Evolutionary conservation across 2,329 filamentous ascomycete genomes (phyloP), one percentile per base, ranked within the genome.

Genomic region (Clonostachys solani): DNA sequence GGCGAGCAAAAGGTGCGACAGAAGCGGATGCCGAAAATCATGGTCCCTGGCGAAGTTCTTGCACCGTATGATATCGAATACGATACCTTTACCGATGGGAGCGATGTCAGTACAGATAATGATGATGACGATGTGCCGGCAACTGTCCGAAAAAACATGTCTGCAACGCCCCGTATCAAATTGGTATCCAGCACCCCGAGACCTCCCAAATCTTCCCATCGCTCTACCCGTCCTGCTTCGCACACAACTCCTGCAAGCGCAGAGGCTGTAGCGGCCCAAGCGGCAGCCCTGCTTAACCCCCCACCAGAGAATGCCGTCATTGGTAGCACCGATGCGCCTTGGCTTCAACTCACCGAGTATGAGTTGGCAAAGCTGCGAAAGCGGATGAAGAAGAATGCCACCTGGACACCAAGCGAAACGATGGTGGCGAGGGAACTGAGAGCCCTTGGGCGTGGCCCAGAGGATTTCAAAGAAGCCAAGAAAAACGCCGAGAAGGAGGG

Each of bases 381-480:
- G 67, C 78, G 86, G 16, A 94, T 94, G 89, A 94, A 94, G 77
- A 94, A 94, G 74, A 94, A 94, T 59, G 86, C 88, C 0, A 84
- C 88, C 5, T 94, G 89, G 89, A 84, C 81, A 4, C 89, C 89
- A 0, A 92, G 87, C 52, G 86, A 89, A 56, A 92, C 89, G 0
- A 94, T 94, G 89, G 88, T 92, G 52, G 81, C 86, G 15, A 77
- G 88, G 33, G 88, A 92, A 64, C 77, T 94, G 1, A 87, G 87
- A 61, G 73, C 74, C 17, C 75, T 89, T 16, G 84, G 84, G 2
- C 83, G 89, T 41, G 83, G 83, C 4, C 74, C 81, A 15, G 82
- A 84, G 45, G 79, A 79, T 7, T 86, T 78, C 56, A 73, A 70
- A 40, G 73, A 74, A 41, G 84, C 84, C 7, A 83, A 83, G 66